A percentile compares a stretch with the other conserved stretches of the same genome.
Evolutionary conservation across 306 rosid genomes (phyloP).

Genomic region (Glycyrrhiza uralensis): DNA sequence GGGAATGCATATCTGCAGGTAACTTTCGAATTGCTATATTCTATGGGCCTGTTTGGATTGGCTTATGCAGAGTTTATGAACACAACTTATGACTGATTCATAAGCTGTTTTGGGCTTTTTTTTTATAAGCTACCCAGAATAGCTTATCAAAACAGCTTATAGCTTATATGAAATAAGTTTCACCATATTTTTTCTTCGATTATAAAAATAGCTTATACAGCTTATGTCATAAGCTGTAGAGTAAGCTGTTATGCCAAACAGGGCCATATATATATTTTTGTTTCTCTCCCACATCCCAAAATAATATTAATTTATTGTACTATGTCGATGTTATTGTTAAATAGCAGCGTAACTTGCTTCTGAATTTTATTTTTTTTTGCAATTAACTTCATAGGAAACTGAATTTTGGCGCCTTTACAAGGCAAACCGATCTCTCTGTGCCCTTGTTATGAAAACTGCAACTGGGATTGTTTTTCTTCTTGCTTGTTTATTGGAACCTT

Average conservation of each 20-base stretch:
- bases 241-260: too few species aligned
- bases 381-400: conserved; percentile 53
- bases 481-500: conserved; percentile 86
- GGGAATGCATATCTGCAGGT: conserved; percentile 94
- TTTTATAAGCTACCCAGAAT: too few species aligned
- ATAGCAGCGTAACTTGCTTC: not conserved
- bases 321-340: not conserved
- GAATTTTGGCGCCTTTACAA: conserved; percentile 92
- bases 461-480: conserved; percentile 83
- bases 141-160: too few species aligned
- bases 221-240: too few species aligned
- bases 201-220: too few species aligned
- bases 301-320: not conserved
- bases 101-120: too few species aligned
- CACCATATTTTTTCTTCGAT: too few species aligned
- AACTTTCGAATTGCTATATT: conserved; percentile 8
- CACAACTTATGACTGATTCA: too few species aligned
- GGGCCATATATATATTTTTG: too few species aligned
- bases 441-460: conserved; percentile 82
- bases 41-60: too few species aligned
- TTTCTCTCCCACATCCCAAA: not conserved
- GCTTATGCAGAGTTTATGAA: too few species aligned
- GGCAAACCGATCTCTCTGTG: conserved; percentile 65
- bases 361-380: conserved; percentile 1
- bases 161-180: too few species aligned